phyloP scores from a whole-genome alignment of 768 basidiomycete genomes.

The Cystofilobasidium capitatum region DNA sequence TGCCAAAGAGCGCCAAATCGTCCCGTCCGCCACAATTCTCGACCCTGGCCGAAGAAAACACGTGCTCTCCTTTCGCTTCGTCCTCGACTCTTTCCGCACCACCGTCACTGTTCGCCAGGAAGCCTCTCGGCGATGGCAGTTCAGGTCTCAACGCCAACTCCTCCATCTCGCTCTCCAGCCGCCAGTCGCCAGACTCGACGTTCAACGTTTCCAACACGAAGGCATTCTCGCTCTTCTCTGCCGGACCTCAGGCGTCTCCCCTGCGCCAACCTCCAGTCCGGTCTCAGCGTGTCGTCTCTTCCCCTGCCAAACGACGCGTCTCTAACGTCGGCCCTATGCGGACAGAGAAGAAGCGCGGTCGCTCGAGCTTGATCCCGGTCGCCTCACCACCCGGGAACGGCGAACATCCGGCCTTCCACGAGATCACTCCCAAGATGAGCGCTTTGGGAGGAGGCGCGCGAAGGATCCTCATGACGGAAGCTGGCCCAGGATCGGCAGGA shows the following conservation, averaged over 20 bases:
- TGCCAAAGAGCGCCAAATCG: constrained; percentile 12
- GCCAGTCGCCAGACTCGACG: not conserved
- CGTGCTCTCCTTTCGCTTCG: not conserved
- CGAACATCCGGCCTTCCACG: not conserved
- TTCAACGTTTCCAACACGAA: constrained; percentile 1
- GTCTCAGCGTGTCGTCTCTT: constrained; percentile 6
- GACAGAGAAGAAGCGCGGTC: constrained; percentile 15
- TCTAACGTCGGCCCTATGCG: constrained; percentile 14
- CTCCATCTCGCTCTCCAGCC: not conserved
- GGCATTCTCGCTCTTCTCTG: constrained; percentile 18
- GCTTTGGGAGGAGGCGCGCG: constrained; percentile 22
- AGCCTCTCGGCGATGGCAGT: not conserved
- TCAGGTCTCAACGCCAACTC: constrained; percentile 11
- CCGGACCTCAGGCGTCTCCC: constrained; percentile 3
- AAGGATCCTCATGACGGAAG: constrained; percentile 6
- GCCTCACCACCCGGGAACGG: not conserved
- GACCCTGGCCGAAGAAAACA: not conserved
- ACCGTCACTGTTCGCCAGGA: not conserved
- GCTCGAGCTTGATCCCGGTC: constrained; percentile 12
- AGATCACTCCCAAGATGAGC: not conserved
- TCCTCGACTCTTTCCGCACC: not conserved
- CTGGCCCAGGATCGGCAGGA: not conserved
- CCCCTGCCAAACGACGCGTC: constrained; percentile 18
- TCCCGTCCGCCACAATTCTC: not conserved
- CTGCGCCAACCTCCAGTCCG: constrained; percentile 1